Conservation (phyloP, 2,329 filamentous ascomycete species). For the Calonectria crousiana region DNA sequence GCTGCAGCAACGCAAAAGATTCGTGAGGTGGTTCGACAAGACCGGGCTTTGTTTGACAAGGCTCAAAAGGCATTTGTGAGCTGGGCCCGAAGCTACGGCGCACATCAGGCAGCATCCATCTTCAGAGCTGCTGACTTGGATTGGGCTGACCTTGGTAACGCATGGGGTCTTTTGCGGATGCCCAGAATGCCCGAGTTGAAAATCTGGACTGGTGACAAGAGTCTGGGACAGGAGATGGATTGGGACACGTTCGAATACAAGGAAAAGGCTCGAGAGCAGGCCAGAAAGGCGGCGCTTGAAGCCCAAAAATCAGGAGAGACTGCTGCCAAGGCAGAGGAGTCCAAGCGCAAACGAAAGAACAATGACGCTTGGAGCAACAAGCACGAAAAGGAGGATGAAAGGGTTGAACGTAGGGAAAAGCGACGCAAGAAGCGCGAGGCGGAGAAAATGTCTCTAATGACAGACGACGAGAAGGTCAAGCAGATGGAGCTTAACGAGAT, state of each 20-base stretch:
- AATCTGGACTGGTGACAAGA: conserved; percentile 76
- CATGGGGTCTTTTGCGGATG: conserved; percentile 88
- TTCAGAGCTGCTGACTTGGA: conserved; percentile 86
- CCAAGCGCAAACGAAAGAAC: conserved; percentile 69
- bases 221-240: conserved; percentile 72
- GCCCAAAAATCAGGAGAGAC: conserved; percentile 56
- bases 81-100: conserved; percentile 91
- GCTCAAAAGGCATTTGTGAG: conserved; percentile 92
- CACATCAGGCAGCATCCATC: conserved; percentile 91
- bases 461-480: conserved; percentile 75
- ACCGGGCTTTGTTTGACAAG: conserved; percentile 80
- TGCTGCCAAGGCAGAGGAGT: conserved; percentile 55
- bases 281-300: conserved; percentile 69
- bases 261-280: conserved; percentile 78
- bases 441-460: conserved; percentile 73
- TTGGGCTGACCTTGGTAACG: conserved; percentile 83
- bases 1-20: conserved; percentile 69
- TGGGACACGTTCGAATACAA: conserved; percentile 78
- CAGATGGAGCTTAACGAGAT: conserved; percentile 73
- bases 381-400: conserved; percentile 73
- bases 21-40: conserved; percentile 65
- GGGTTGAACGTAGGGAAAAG: conserved; percentile 73
- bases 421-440: conserved; percentile 74
- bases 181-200: conserved; percentile 95
- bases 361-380: conserved; percentile 81